Evolutionary conservation across 805 yeast species (phyloP).

Genomic region (Wickerhamomyces xylosicus): DNA sequence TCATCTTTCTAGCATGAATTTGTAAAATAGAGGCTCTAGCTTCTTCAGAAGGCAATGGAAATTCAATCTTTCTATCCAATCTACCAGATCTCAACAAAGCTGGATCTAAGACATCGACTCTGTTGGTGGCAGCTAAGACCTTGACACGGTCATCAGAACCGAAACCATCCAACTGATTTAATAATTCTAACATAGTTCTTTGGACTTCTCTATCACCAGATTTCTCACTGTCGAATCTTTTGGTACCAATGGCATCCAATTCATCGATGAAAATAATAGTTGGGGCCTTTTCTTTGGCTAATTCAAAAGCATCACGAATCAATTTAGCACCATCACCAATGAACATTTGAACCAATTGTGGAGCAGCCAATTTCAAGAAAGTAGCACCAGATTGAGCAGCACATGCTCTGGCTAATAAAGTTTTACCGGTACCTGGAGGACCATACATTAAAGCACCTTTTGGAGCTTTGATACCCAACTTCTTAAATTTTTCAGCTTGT

Average conservation of each 20-base stretch:
- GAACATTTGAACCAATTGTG: constrained; percentile 96
- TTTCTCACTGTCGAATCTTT: constrained; percentile 93
- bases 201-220: constrained; percentile 98
- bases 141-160: constrained; percentile 96
- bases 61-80: constrained; percentile 94
- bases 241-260: constrained; percentile 97
- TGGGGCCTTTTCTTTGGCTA: constrained; percentile 97
- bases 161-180: constrained; percentile 96
- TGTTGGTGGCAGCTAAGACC: constrained; percentile 95
- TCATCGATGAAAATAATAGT: constrained; percentile 97
- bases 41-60: constrained; percentile 95
- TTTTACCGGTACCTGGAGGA: constrained; percentile 99
- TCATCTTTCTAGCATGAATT: constrained; percentile 95
- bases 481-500: constrained; percentile 92
- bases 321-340: constrained; percentile 98
- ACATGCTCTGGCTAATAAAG: constrained; percentile 93
- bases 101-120: constrained; percentile 99
- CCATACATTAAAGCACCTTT: constrained; percentile 98
- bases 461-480: constrained; percentile 93
- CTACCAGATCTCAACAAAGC: constrained; percentile 98
- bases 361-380: constrained; percentile 91
- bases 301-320: constrained; percentile 93
- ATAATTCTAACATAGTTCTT: constrained; percentile 96
- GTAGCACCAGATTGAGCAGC: constrained; percentile 99
- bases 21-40: constrained; percentile 94